Conservation (phyloP, 2,329 filamentous ascomycete genomes). For the Aspergillus transmontanensis region DNA sequence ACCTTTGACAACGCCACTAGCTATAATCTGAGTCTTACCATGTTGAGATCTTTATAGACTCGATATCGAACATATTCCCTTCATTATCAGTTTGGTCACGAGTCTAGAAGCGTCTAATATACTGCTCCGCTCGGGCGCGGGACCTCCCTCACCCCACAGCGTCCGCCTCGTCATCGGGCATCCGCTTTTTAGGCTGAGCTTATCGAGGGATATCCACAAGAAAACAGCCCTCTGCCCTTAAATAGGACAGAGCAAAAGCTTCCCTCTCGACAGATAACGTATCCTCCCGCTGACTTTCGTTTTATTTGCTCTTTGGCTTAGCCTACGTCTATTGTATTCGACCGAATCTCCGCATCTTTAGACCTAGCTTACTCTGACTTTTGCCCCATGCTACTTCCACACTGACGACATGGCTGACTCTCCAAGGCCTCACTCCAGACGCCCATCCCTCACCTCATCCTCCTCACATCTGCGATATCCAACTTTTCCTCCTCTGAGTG, state of each 20-base stretch:
- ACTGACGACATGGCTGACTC: conserved; percentile 40
- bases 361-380: conserved; percentile 19
- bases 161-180: conserved; percentile 25
- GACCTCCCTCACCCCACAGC: conserved; percentile 17
- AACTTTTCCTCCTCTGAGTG: conserved; percentile 42
- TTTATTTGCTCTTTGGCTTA: conserved; percentile 15
- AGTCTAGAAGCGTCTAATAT: conserved; percentile 20
- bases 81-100: conserved; percentile 5
- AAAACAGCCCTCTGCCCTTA: conserved; percentile 7
- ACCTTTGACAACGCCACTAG: neutral
- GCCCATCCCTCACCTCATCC: conserved; percentile 27
- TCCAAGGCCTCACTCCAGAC: conserved; percentile 35
- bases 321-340: conserved; percentile 20
- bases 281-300: conserved; percentile 17
- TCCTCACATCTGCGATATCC: conserved; percentile 42
- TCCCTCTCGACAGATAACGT: conserved; percentile 21
- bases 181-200: conserved; percentile 25
- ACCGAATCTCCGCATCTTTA: conserved; percentile 20
- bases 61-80: neutral
- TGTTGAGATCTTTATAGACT: neutral
- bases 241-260: conserved; percentile 6
- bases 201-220: conserved; percentile 12
- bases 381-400: conserved; percentile 24
- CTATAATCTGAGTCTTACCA: neutral
- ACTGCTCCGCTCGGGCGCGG: conserved; percentile 18